Conservation (phyloP, 140 eudicot species). For the Ambrosia hybrid region DNA sequence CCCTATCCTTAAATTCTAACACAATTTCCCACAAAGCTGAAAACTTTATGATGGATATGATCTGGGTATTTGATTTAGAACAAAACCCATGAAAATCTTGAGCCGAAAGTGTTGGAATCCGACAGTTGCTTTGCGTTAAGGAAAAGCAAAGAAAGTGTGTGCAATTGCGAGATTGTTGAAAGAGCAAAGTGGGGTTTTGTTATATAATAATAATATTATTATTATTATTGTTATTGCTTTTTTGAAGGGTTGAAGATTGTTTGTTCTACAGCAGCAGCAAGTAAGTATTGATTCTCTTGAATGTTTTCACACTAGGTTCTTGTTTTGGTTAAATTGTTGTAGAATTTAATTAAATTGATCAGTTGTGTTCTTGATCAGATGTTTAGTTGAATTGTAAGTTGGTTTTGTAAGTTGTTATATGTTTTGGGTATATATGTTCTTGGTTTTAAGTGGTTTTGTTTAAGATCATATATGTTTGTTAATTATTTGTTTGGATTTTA, state of each 20-base stretch:
- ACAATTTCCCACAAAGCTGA: constrained; percentile 12
- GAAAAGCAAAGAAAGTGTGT: constrained; percentile 40
- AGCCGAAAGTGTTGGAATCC: constrained; percentile 41
- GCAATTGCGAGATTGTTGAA: constrained; percentile 32
- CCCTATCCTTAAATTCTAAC: constrained; percentile 1
- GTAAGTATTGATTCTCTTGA: constrained; percentile 42
- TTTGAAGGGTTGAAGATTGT: constrained; percentile 29
- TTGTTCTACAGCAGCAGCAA: constrained; percentile 1
- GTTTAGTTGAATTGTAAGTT: not conserved
- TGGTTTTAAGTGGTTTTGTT: constrained; percentile 18
- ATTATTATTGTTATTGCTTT: not conserved
- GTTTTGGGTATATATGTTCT: not conserved
- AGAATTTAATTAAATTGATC: not conserved
- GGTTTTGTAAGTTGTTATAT: not conserved
- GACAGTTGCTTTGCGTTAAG: constrained; percentile 43
- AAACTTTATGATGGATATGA: not conserved
- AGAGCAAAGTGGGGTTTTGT: constrained; percentile 31
- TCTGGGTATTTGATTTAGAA: constrained; percentile 4
- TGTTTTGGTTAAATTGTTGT: not conserved
- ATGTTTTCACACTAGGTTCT: constrained; percentile 23
- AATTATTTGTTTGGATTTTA: not conserved
- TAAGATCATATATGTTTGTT: not conserved
- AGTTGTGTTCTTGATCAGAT: not conserved
- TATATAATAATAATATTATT: not conserved
- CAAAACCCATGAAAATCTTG: not conserved